Percentiles rank a stretch among this genome's conserved stretches.
phyloP scores from a whole-genome alignment of 1,139 yeast species.

The Nakaseomyces glabratus region DNA sequence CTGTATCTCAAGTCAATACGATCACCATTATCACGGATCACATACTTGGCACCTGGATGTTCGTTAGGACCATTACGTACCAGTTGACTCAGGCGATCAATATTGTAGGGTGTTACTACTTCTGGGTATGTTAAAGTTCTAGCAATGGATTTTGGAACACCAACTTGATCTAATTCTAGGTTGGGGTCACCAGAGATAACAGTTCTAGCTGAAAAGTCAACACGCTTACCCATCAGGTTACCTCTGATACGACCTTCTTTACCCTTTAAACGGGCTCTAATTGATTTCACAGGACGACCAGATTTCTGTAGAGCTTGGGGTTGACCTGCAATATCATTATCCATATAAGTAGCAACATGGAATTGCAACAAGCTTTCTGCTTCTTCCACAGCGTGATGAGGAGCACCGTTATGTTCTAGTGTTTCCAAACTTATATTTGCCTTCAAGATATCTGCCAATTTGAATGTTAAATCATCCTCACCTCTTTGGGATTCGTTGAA shows the following conservation, averaged over 20 bases:
- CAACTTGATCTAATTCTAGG: constrained; percentile 93
- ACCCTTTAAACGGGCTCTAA: constrained; percentile 98
- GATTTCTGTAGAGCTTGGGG: constrained; percentile 98
- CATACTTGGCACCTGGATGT: constrained; percentile 99
- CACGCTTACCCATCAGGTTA: constrained; percentile 99
- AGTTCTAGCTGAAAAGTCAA: constrained; percentile 97
- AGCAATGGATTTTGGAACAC: constrained; percentile 96
- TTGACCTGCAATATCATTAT: constrained; percentile 99
- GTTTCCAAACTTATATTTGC: constrained; percentile 95
- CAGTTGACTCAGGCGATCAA: constrained; percentile 80
- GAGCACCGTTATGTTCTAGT: constrained; percentile 96
- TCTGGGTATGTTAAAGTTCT: constrained; percentile 94
- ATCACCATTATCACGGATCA: constrained; percentile 96
- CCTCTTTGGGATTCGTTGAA: constrained; percentile 98
- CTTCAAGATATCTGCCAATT: constrained; percentile 90
- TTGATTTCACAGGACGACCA: constrained; percentile 96
- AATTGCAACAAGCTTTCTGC: constrained; percentile 92
- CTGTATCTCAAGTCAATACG: constrained; percentile 95
- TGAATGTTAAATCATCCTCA: constrained; percentile 97
- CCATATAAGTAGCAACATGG: constrained; percentile 99
- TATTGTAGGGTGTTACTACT: constrained; percentile 94
- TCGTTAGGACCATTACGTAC: constrained; percentile 98
- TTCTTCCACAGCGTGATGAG: constrained; percentile 95
- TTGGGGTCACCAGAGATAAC: constrained; percentile 99
- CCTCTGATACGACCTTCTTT: constrained; percentile 99